A percentile compares a stretch with the other conserved stretches of the same genome.
Conservation (phyloP, 495 filamentous ascomycete genomes). For the Tuber magnatum region DNA sequence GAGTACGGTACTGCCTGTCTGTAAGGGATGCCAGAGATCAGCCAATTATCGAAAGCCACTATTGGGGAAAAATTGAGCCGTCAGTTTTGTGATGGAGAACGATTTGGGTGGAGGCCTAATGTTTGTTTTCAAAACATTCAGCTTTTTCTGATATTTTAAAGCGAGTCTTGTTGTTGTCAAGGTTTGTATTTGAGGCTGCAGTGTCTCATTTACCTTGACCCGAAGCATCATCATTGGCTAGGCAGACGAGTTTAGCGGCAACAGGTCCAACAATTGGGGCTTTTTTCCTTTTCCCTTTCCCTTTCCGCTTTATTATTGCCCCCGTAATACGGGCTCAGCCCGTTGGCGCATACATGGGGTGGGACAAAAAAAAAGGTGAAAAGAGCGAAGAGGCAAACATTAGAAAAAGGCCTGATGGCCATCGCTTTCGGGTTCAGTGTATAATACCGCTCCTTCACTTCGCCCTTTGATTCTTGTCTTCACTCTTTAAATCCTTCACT, state of each 20-base stretch:
- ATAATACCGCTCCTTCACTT: neutral
- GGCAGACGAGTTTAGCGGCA: neutral
- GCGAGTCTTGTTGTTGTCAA: neutral
- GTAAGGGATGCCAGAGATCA: neutral
- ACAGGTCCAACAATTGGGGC: constrained; percentile 1
- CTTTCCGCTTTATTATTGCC: neutral
- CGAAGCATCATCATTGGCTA: neutral
- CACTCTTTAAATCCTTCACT: neutral
- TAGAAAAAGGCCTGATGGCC: neutral
- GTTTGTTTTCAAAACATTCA: neutral
- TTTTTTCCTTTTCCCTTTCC: neutral
- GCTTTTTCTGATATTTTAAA: neutral
- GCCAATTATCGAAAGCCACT: neutral
- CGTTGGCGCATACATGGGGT: neutral
- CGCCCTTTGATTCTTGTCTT: neutral
- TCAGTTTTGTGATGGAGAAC: neutral
- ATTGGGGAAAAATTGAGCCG: neutral
- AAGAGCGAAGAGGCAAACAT: constrained; percentile 1
- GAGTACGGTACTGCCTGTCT: neutral
- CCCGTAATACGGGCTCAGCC: neutral
- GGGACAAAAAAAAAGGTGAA: neutral
- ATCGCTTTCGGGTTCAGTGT: neutral
- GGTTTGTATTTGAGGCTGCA: neutral
- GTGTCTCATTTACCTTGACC: neutral
- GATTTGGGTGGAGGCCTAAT: neutral